These are phyloP conservation scores for Discostella pseudostelligera DNA, from an alignment of 108 stramenopile species.

Conservation along the genomic window DNA sequence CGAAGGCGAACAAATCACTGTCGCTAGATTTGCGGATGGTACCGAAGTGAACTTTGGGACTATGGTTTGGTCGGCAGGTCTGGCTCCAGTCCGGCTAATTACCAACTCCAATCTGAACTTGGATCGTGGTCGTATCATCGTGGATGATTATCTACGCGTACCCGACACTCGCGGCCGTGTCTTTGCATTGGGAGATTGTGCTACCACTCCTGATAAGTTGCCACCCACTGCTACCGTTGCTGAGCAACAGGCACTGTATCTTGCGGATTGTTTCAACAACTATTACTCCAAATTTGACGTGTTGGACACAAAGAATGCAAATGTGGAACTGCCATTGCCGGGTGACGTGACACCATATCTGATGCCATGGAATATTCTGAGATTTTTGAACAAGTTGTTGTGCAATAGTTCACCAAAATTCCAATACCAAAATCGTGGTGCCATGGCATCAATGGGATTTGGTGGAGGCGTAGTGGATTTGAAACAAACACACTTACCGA, in stretches of 20 bases:
- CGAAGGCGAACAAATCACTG: constrained; percentile 54
- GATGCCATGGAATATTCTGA: constrained; percentile 46
- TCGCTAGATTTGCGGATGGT: constrained; percentile 79
- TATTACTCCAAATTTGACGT: constrained; percentile 48
- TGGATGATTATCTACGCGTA: constrained; percentile 89
- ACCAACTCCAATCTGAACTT: constrained; percentile 41
- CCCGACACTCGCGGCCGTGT: constrained; percentile 78
- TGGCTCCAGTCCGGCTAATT: constrained; percentile 48
- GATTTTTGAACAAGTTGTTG: constrained; percentile 43
- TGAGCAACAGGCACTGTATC: constrained; percentile 81
- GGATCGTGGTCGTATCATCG: constrained; percentile 64
- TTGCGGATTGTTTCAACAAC: constrained; percentile 68
- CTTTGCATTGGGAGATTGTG: constrained; percentile 94
- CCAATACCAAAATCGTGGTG: constrained; percentile 48
- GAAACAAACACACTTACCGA: constrained; percentile 32
- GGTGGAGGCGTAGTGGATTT: constrained; percentile 51
- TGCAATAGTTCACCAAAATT: constrained; percentile 52
- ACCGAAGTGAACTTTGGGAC: constrained; percentile 79
- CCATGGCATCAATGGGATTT: constrained; percentile 51
- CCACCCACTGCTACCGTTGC: constrained; percentile 93
- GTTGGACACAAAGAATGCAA: constrained; percentile 20
- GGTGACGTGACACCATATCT: constrained; percentile 49
- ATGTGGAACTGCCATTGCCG: constrained; percentile 50
- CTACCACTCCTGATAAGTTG: constrained; percentile 58
- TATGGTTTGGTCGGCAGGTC: constrained; percentile 91